Conservation (phyloP, 768 basidiomycete species). For the Gloeophyllum trabeum region DNA sequence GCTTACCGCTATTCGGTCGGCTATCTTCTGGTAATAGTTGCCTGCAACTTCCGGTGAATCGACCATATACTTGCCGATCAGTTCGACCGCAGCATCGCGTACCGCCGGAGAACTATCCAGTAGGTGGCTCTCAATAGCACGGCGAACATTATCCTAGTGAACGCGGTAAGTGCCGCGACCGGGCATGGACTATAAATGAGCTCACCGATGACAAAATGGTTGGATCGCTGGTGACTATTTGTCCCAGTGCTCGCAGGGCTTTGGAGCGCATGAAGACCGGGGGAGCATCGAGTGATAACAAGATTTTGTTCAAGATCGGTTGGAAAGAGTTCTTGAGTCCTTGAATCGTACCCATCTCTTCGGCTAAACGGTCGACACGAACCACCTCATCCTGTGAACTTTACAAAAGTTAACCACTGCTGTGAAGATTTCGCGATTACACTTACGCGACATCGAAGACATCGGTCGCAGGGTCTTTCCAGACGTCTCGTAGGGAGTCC, state of each 20-base stretch:
- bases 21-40: conserved; percentile 82
- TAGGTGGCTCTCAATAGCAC: conserved; percentile 82
- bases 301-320: conserved; percentile 69
- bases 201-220: conserved; percentile 66
- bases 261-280: conserved; percentile 92
- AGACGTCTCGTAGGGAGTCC: conserved; percentile 54
- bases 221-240: conserved; percentile 85
- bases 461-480: conserved; percentile 58
- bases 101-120: conserved; percentile 89
- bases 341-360: conserved; percentile 70
- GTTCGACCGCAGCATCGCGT: conserved; percentile 91
- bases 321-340: conserved; percentile 72
- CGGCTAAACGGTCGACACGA: conserved; percentile 58
- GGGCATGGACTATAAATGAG: conserved; percentile 5
- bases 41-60: conserved; percentile 80
- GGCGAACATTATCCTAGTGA: conserved; percentile 61
- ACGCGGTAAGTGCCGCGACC: conserved; percentile 3
- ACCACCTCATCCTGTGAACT: conserved; percentile 65
- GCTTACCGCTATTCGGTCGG: conserved; percentile 82
- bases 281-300: conserved; percentile 73
- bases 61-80: conserved; percentile 96
- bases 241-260: conserved; percentile 79
- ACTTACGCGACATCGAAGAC: conserved; percentile 77
- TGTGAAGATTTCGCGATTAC: neutral
- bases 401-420: neutral